Conservation (phyloP, 2,329 filamentous ascomycete genomes). For the Verticillium nonalfalfae region DNA sequence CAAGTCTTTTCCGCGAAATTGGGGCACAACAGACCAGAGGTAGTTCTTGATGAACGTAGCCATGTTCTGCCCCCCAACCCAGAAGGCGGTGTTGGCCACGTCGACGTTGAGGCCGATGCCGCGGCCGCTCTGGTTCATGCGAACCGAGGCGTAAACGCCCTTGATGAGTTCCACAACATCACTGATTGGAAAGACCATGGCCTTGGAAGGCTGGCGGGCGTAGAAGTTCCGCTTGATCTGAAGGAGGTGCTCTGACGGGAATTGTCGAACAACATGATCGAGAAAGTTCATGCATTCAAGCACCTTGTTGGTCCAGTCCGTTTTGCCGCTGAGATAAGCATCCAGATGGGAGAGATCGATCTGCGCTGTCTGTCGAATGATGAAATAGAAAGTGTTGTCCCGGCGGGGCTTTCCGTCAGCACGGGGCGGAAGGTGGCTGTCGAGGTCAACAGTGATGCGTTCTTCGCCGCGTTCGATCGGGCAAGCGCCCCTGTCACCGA, state of each 20-base stretch:
- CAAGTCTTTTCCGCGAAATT: conserved; percentile 6
- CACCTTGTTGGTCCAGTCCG: conserved; percentile 58
- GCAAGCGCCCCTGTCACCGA: conserved; percentile 24
- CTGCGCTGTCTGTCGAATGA: conserved; percentile 56
- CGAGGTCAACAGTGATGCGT: conserved; percentile 63
- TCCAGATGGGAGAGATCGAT: conserved; percentile 63
- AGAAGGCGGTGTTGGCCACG: conserved; percentile 88
- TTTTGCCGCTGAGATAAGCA: conserved; percentile 56
- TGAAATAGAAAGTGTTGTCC: conserved; percentile 50
- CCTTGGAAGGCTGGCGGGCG: conserved; percentile 41
- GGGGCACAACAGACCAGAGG: conserved; percentile 18
- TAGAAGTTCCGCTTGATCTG: conserved; percentile 83
- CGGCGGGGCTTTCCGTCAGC: conserved; percentile 16
- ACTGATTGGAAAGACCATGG: conserved; percentile 48
- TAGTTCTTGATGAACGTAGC: conserved; percentile 16
- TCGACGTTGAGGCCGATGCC: conserved; percentile 82
- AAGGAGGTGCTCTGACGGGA: conserved; percentile 61
- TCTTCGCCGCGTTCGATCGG: conserved; percentile 39
- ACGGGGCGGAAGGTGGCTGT: conserved; percentile 51
- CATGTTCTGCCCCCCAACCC: conserved; percentile 40
- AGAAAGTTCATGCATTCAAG: conserved; percentile 84
- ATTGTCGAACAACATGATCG: conserved; percentile 80
- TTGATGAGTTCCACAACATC: conserved; percentile 68
- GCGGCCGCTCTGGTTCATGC: conserved; percentile 58
- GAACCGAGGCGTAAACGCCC: conserved; percentile 81